Percentiles rank a stretch among this genome's conserved stretches.
Conservation (phyloP, 2,329 filamentous ascomycete genomes). For the Lizonia empirigonia region DNA sequence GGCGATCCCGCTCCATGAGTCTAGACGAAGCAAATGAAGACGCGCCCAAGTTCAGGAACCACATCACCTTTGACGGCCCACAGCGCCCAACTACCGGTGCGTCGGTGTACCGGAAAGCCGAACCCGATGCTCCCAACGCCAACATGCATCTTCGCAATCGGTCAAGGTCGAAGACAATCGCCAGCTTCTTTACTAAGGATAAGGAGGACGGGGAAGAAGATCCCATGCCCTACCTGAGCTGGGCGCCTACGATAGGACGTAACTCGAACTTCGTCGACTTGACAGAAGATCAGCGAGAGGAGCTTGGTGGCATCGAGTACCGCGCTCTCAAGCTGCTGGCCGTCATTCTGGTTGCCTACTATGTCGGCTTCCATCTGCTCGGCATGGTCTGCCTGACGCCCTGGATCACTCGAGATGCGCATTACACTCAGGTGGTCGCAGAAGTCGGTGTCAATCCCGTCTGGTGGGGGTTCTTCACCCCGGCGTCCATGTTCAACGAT, state of each 20-base stretch:
- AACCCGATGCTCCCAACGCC: conserved; percentile 18
- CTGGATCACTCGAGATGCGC: conserved; percentile 72
- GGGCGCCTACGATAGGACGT: conserved; percentile 86
- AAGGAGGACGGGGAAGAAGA: conserved; percentile 57
- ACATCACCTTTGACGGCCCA: conserved; percentile 72
- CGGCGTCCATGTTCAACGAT: conserved; percentile 90
- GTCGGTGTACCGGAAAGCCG: conserved; percentile 33
- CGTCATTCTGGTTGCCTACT: conserved; percentile 77
- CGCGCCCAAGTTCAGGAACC: conserved; percentile 53
- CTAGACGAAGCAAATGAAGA: conserved; percentile 43
- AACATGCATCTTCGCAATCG: conserved; percentile 33
- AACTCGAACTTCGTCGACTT: conserved; percentile 93
- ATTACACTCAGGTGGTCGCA: conserved; percentile 67
- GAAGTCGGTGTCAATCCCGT: conserved; percentile 65
- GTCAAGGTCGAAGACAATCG: conserved; percentile 59
- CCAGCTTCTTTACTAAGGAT: conserved; percentile 62
- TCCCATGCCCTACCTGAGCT: conserved; percentile 87
- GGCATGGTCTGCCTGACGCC: conserved; percentile 75
- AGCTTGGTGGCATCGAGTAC: conserved; percentile 95
- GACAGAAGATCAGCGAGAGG: conserved; percentile 88
- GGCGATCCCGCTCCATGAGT: conserved; percentile 37
- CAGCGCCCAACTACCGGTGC: conserved; percentile 46
- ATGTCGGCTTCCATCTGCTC: conserved; percentile 79
- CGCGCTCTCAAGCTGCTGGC: conserved; percentile 86
- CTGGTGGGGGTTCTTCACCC: conserved; percentile 94